Evolutionary conservation across 257 asterid genomes (phyloP).

Genomic region (Nicotiana tabacum): DNA sequence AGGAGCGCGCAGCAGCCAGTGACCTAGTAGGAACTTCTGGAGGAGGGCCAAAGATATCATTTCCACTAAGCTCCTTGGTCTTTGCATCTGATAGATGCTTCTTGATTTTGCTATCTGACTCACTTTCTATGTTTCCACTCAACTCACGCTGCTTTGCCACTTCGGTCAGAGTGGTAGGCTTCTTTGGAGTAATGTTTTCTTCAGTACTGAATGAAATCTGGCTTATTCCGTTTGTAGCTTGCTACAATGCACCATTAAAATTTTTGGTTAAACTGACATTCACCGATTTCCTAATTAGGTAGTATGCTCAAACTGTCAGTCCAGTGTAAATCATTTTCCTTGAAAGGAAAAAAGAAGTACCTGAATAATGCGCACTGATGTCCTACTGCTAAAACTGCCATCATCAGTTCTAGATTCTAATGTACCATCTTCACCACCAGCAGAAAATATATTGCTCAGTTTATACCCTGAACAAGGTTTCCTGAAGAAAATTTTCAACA

Average conservation of each 20-base stretch:
- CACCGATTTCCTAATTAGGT: not conserved
- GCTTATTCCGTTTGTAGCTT: constrained; percentile 82
- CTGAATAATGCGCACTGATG: constrained; percentile 94
- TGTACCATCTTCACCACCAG: constrained; percentile 42
- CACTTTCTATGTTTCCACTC: constrained; percentile 76
- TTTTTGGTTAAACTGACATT: not conserved
- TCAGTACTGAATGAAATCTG: constrained; percentile 90
- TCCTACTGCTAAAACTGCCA: constrained; percentile 46
- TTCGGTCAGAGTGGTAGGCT: constrained; percentile 73
- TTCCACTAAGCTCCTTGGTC: constrained; percentile 80
- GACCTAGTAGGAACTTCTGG: constrained; percentile 63
- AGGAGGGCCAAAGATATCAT: constrained; percentile 88
- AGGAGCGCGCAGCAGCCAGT: constrained; percentile 44
- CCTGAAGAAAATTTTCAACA: constrained; percentile 37
- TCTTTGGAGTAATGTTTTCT: constrained; percentile 75
- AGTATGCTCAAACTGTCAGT: not conserved
- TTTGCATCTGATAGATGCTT: constrained; percentile 74
- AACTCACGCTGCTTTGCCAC: constrained; percentile 91
- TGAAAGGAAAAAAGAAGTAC: constrained; percentile 23
- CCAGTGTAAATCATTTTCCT: not conserved
- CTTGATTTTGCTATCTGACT: constrained; percentile 46
- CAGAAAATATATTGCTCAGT: constrained; percentile 68
- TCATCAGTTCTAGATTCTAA: constrained; percentile 49
- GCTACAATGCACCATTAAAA: constrained; percentile 31
- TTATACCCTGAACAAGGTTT: constrained; percentile 86